A percentile compares a stretch with the other conserved stretches of the same genome.
Evolutionary conservation across 2,329 filamentous ascomycete species (phyloP).

Genomic region (Trichoderma atrobrunneum): DNA sequence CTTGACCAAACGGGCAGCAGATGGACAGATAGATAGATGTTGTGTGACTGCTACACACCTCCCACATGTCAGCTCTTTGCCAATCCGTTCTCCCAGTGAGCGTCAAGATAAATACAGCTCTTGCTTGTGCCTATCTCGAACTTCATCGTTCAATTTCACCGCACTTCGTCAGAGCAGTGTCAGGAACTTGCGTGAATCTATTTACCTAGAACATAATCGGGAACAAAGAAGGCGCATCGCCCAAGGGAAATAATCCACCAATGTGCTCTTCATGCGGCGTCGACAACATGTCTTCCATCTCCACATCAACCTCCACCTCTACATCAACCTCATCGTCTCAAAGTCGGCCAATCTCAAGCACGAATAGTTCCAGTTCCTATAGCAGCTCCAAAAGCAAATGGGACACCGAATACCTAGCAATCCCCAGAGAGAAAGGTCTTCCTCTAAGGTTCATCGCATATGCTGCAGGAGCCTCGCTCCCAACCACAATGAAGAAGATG

Average conservation of each 20-base stretch:
- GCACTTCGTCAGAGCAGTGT: background rate
- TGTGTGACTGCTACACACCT: background rate
- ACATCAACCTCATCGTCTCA: background rate
- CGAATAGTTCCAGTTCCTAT: background rate
- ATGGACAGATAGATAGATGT: background rate
- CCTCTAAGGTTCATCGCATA: conserved; percentile 3
- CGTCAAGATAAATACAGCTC: background rate
- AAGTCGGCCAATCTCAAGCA: background rate
- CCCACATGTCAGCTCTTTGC: background rate
- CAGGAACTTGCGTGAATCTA: background rate
- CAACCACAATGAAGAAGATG: conserved; percentile 8
- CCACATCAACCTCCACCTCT: background rate
- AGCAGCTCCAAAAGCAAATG: background rate
- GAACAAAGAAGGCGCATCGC: background rate
- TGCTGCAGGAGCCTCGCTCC: background rate
- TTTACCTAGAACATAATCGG: background rate
- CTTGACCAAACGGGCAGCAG: background rate
- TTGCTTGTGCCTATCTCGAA: no score
- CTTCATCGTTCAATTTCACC: no score
- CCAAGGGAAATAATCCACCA: background rate
- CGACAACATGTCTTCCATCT: background rate
- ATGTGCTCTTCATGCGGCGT: background rate
- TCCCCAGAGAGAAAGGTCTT: background rate
- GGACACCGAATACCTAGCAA: background rate
- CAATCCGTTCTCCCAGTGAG: background rate